Evolutionary conservation across 1,284 basidiomycete species (phyloP).

Genomic region (Ceratobasidium sp.): DNA sequence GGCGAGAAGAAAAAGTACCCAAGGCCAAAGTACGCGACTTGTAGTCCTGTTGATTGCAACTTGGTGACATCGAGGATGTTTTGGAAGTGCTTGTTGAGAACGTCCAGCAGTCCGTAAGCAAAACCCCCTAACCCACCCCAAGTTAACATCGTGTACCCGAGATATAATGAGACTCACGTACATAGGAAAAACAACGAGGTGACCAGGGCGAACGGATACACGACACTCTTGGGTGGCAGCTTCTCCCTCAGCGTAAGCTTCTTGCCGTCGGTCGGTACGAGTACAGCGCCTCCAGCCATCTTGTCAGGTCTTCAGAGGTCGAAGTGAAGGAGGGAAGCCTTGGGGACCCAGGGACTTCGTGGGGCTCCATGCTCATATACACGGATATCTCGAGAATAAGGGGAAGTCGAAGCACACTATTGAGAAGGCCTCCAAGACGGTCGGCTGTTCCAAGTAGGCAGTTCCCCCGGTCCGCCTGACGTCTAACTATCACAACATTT

Average conservation of each 20-base stretch:
- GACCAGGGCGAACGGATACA: constrained; percentile 73
- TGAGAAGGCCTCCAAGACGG: constrained; percentile 5
- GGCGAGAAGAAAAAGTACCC: constrained; percentile 75
- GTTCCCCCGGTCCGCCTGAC: background rate
- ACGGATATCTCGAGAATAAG: background rate
- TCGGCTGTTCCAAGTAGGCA: constrained; percentile 17
- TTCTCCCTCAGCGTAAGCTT: constrained; percentile 30
- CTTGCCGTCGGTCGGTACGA: constrained; percentile 26
- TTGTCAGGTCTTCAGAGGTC: constrained; percentile 12
- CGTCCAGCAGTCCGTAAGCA: constrained; percentile 85
- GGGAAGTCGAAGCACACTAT: constrained; percentile 1
- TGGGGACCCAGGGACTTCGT: constrained; percentile 10
- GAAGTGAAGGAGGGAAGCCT: constrained; percentile 1
- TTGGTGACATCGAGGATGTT: constrained; percentile 74
- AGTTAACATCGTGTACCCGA: background rate
- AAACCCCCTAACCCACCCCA: constrained; percentile 65
- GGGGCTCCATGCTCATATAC: constrained; percentile 41
- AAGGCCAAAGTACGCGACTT: constrained; percentile 82
- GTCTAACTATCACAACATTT: too few relatives aligned
- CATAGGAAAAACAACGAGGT: constrained; percentile 85
- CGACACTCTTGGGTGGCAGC: constrained; percentile 28
- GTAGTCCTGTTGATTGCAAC: constrained; percentile 83
- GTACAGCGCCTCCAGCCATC: constrained; percentile 42
- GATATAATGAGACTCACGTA: constrained; percentile 53
- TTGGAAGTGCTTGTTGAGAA: constrained; percentile 85